Percentiles rank a stretch among this genome's conserved stretches.
phyloP scores from a whole-genome alignment of 163 green algal species.

The Scenedesmus sp. region DNA sequence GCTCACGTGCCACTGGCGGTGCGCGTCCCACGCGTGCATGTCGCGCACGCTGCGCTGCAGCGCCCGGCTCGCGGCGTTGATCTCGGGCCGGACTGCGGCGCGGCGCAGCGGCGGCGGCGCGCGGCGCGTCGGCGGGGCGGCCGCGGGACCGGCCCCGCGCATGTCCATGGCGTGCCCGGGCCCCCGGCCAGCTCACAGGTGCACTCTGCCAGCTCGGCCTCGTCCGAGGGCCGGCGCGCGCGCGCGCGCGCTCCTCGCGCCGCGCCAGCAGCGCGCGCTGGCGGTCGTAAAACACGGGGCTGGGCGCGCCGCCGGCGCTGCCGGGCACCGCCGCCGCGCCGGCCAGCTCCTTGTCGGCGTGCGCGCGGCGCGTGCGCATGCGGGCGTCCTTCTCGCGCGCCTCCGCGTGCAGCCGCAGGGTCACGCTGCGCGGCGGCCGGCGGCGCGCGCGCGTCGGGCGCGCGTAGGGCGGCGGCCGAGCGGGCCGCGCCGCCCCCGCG shows the following conservation, averaged over 20 bases:
- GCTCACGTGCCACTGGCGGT: slow-evolving; percentile 23
- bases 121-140: too few species aligned
- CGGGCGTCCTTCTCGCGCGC: slow-evolving; percentile 23
- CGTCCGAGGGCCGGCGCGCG: neutral
- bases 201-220: slow-evolving; percentile 22
- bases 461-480: too few species aligned
- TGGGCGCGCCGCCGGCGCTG: neutral
- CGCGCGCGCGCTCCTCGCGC: neutral
- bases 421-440: slow-evolving; percentile 23
- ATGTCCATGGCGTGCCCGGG: too few species aligned
- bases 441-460: too few species aligned
- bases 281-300: slow-evolving; percentile 1
- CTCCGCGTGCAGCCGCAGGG: neutral
- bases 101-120: too few species aligned
- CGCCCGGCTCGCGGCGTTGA: slow-evolving; percentile 8
- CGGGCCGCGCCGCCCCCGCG: too few species aligned
- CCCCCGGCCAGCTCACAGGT: slow-evolving; percentile 33
- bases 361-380: neutral
- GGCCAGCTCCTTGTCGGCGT: neutral
- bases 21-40: slow-evolving; percentile 16
- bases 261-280: neutral
- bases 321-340: neutral
- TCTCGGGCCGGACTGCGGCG: slow-evolving; percentile 29
- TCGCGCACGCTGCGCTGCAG: slow-evolving; percentile 10
- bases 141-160: too few species aligned